phyloP scores from a whole-genome alignment of 805 yeast species.

The Candida vaughaniae region DNA sequence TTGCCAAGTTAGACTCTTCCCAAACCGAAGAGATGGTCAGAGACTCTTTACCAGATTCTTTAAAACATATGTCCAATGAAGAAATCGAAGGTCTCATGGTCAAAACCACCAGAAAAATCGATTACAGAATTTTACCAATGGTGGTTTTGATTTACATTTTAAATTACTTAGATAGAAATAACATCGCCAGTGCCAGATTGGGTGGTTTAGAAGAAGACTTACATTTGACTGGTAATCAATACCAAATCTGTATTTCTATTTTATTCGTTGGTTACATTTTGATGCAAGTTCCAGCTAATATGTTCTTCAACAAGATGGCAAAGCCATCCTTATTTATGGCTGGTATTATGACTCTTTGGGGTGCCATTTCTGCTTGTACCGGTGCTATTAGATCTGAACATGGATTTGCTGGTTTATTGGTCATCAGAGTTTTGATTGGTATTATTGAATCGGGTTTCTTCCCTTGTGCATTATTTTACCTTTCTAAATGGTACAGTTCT shows the following conservation, averaged over 20 bases:
- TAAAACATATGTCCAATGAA: constrained; percentile 30
- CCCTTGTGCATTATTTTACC: constrained; percentile 46
- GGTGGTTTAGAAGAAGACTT: constrained; percentile 49
- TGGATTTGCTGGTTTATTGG: constrained; percentile 42
- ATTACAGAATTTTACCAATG: constrained; percentile 50
- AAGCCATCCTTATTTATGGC: constrained; percentile 53
- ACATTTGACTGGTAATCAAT: constrained; percentile 40
- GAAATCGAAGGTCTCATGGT: constrained; percentile 45
- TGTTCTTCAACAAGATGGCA: constrained; percentile 46
- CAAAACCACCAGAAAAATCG: constrained; percentile 47
- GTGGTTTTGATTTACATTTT: constrained; percentile 50
- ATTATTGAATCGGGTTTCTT: constrained; percentile 48
- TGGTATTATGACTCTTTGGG: constrained; percentile 50
- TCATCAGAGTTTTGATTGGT: constrained; percentile 49
- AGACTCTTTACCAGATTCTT: constrained; percentile 28
- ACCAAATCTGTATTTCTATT: constrained; percentile 52
- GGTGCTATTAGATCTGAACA: constrained; percentile 40
- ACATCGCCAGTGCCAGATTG: constrained; percentile 53
- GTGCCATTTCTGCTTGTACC: constrained; percentile 46
- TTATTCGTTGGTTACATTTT: constrained; percentile 49
- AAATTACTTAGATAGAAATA: constrained; percentile 52
- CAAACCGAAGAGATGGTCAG: neutral
- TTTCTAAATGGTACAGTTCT: constrained; percentile 57
- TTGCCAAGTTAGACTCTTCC: neutral
- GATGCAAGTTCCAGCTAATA: constrained; percentile 42